These are phyloP conservation scores for Lentinula novae-zelandiae DNA, from an alignment of 1,284 basidiomycete genomes.

Conservation along the genomic window DNA sequence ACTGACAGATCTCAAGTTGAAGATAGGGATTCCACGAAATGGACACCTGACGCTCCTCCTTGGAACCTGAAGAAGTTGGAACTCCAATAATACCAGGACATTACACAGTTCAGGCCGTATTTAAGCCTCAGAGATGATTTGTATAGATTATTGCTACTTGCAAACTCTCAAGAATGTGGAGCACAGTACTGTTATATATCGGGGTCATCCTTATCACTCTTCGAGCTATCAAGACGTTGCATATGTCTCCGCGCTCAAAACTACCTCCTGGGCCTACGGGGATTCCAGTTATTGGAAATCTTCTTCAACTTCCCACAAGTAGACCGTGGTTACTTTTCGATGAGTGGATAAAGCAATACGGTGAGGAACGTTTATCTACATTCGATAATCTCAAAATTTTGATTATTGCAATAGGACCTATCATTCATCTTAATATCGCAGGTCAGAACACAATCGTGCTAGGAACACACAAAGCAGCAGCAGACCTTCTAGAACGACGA, in stretches of 20 bases:
- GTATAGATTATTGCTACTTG: too few species aligned
- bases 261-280: neutral
- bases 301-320: neutral
- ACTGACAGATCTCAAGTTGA: too few species aligned
- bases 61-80: too few species aligned
- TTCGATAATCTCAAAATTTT: neutral
- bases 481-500: neutral
- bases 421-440: too few species aligned
- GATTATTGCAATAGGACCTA: too few species aligned
- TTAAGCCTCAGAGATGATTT: too few species aligned
- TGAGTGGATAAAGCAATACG: constrained; percentile 1
- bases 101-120: too few species aligned
- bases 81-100: too few species aligned
- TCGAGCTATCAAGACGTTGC: neutral
- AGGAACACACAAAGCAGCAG: too few species aligned
- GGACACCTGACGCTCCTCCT: too few species aligned
- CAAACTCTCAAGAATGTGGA: neutral
- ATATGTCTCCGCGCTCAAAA: neutral
- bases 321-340: neutral
- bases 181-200: neutral
- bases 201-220: neutral
- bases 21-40: too few species aligned
- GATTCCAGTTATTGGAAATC: constrained; percentile 2
- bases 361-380: neutral
- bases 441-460: too few species aligned